A percentile compares a stretch with the other conserved stretches of the same genome.
These are phyloP conservation scores for Salix caprea DNA, from an alignment of 345 rosid genomes.

Conservation along the genomic window DNA sequence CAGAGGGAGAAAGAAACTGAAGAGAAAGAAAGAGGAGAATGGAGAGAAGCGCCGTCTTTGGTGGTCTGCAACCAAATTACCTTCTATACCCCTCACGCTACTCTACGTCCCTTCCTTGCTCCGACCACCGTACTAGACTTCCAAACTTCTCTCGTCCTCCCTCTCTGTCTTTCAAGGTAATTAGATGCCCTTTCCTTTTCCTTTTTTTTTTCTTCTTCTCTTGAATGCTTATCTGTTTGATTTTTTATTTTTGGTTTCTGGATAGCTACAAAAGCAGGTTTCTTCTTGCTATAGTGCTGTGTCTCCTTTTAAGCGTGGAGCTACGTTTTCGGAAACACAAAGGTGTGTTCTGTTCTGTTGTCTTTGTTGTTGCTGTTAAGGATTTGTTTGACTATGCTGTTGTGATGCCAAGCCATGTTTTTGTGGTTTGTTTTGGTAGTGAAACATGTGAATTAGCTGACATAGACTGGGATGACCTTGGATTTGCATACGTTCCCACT, in stretches of 20 bases:
- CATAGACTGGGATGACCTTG: constrained; percentile 85
- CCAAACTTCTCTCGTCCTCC: constrained; percentile 9
- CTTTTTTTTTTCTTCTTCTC: neutral
- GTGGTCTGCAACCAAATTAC: constrained; percentile 36
- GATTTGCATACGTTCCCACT: constrained; percentile 62
- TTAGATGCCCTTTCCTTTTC: neutral
- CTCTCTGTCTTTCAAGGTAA: constrained; percentile 44
- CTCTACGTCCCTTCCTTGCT: constrained; percentile 8
- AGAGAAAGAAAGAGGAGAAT: constrained; percentile 21
- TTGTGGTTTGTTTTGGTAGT: constrained; percentile 20
- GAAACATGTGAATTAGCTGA: constrained; percentile 48
- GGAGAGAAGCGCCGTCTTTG: constrained; percentile 48
- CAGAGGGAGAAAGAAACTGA: neutral
- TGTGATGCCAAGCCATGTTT: too few species aligned
- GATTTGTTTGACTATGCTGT: too few species aligned
- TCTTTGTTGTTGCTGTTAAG: neutral
- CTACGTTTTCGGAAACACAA: constrained; percentile 35
- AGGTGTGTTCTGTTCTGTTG: constrained; percentile 27
- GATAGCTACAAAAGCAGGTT: constrained; percentile 35
- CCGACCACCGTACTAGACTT: neutral
- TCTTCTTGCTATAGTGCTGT: constrained; percentile 22
- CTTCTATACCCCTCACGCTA: constrained; percentile 39
- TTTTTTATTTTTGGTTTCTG: neutral
- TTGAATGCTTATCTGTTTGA: neutral
- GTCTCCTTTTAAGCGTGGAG: constrained; percentile 33